Evolutionary conservation across 257 asterid genomes (phyloP).

Genomic region (Agastache rugosa): DNA sequence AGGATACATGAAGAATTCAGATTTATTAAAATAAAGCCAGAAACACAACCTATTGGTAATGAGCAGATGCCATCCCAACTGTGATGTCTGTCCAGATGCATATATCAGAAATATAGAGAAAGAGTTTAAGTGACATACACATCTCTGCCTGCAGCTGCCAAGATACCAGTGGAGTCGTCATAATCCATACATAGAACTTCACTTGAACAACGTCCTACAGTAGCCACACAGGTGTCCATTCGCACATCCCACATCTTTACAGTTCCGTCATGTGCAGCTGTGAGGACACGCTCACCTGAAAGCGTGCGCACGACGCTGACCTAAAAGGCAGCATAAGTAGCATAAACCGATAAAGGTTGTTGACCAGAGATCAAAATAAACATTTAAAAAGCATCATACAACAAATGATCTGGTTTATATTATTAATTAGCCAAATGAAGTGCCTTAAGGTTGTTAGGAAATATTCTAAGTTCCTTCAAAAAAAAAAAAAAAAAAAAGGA

Average conservation of each 20-base stretch:
- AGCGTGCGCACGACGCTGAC: conserved; percentile 90
- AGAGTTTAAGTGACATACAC: conserved; percentile 55
- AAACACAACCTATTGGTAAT: conserved; percentile 22
- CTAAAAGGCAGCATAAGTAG: conserved; percentile 49
- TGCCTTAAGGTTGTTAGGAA: not conserved
- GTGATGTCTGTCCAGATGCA: conserved; percentile 25
- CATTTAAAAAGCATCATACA: not conserved
- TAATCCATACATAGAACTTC: conserved; percentile 96
- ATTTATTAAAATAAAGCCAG: conserved; percentile 35
- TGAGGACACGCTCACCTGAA: conserved; percentile 97
- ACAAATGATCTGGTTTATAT: not conserved
- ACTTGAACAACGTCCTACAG: conserved; percentile 91
- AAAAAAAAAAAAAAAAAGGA: no score
- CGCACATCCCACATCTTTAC: conserved; percentile 99
- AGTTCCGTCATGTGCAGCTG: conserved; percentile 98
- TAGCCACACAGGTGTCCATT: conserved; percentile 97
- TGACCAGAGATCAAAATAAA: not conserved
- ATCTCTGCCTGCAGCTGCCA: conserved; percentile 98
- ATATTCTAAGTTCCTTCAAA: no score
- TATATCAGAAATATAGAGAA: conserved; percentile 13
- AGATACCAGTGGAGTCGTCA: conserved; percentile 85
- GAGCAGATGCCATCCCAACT: conserved; percentile 25
- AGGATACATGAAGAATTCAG: conserved; percentile 37
- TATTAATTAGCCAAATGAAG: not conserved
- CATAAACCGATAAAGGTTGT: conserved; percentile 26